Evolutionary conservation across 208 protist genomes (phyloP), one percentile per base, ranked within the genome.

Genomic region (Herpetomonas tarakana): DNA sequence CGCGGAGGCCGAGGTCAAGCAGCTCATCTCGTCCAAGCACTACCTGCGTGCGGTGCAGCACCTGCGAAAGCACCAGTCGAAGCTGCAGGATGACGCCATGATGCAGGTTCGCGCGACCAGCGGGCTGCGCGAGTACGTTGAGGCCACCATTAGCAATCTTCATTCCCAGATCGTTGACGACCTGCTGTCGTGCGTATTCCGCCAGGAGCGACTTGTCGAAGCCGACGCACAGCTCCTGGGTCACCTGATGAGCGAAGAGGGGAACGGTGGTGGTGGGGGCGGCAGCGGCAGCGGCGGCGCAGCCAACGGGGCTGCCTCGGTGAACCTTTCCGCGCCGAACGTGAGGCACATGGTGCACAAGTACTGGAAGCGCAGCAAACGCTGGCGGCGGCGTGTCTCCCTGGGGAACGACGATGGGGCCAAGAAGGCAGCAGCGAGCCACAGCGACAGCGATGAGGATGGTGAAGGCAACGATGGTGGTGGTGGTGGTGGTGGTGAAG

Each of bases 111-210:
- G 84, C 2, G 84, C 73, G 3, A 82, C 79, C 3, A 72, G 85
- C 44, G 47, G 51, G 3, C 57, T 95, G 38, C 73, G 76, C 18
- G 81, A 87, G 49, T 79, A 75, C 47, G 78, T 90, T 39, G 71
- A 81, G 30, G 46, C 60, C 12, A 81, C 78, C 7, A 53, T 80
- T 0, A 49, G 71, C 19, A 87, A 74, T 14, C 47, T 94, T 52
- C 84, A 92, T 62, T 59, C 57, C 25, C 63, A 57, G 18, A 83
- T 94, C 31, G 76, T 88, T 28, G 80, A 91, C 56, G 83, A 89
- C 52, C 61, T 94, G 22, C 71, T 92, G 30, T 56, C 65, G 25
- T 92, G 83, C 58, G 75, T 94, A 0, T 94, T 94, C 73, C 71
- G 83, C 2, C 74, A 92, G 46, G 76, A 86, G 45, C 70, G 71